Base-by-base conservation (phyloP, 2,329 filamentous ascomycete species). In the Dothiorella sarmentorum region DNA sequence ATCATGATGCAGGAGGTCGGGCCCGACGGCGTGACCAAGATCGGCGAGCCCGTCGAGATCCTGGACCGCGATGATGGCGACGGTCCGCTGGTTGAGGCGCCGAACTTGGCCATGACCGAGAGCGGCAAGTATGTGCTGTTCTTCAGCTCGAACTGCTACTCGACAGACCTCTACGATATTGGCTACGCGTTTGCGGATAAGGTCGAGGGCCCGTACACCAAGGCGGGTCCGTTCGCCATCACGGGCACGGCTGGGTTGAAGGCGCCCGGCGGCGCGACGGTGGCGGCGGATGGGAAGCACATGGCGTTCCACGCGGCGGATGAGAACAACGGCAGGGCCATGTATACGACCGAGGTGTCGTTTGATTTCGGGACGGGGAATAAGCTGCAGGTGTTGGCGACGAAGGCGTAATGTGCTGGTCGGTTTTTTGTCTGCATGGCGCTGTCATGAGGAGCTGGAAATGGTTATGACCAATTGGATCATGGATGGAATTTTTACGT, bases 41-140 rank as follows among this genome's bases (percentile, higher is more conserved):
- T 81, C 22, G 85, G 83, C n/a, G 64, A 75, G 7, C 68, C 82
- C 0, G 68, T 80, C 33, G 64, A 73, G 66, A 74, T 83, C 7
- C 68, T 83, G 42, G 73, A 82, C 64, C 73, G 79, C 22, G 69
- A 66, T 20, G 67, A 67, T 10, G 67, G 63, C 7, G 81, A 83
- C 64, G 81, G 80, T 7, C 79, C 84, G 3, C 72, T 87, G 1
- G 77, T 87, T 20, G 85, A 88, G 69, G 85, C 85, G 15, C 85
- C 85, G 0, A 78, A 76, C 58, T 64, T 87, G 18, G 70, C 83
- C 11, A 68, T 69, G n/a, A 72, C 73, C 3, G 65, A 63, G 0
- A 75, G 76, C 17, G 80, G 80, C 3, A 73, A 75, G 13, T 87
- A 87, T 66, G 76, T 84, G 52, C 71, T 88, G 42, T 86, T 87